Evolutionary conservation across 768 basidiomycete genomes (phyloP), one percentile per base, ranked within the genome.

Genomic region (Postia placenta): DNA sequence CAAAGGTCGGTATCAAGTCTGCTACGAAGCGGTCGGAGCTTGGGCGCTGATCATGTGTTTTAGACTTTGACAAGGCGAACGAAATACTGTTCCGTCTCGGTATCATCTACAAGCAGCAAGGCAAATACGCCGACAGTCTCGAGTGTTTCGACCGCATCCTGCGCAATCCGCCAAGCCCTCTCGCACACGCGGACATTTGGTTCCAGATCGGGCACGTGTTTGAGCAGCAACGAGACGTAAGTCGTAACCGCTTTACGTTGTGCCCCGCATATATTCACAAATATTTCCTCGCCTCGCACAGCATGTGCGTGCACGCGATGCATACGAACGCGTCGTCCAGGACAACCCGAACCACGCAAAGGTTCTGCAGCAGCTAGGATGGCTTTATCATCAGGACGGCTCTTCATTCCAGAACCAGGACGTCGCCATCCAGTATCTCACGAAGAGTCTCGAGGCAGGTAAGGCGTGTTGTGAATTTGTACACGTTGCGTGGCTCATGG

Each of bases 121-220:
- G 87, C 60, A 97, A 97, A 70, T 97, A 92, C 58, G 72, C 81
- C 1, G 88, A 92, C 11, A 88, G 85, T 11, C 75, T 99, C 2
- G 78, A 80, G 47, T 98, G 96, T 70, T 98, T 98, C 72, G 90
- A 94, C 62, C 90, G 90, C 63, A 98, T 99, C 55, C 83, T 98
- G 46, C 87, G 89, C 53, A 94, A 90, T 61, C 96, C 96, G 2
- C 96, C 95, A 27, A 86, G 83, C 55, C 96, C 96, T 1, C 83
- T 99, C 26, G 95, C 94, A 14, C 89, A 94, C 58, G 89, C 92
- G 48, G 96, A 99, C 58, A 98, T 99, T 55, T 98, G 94, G 93
- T 98, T 98, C 81, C 96, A 99, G 70, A 96, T 99, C 52, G 96
- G 96, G 2, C 96, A 98, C 62, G 95, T 98, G 17, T 92, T 90